Evolutionary conservation across 495 filamentous ascomycete genomes (phyloP), one percentile per base, ranked within the genome.

Genomic region (Aspergillus conjunctus): DNA sequence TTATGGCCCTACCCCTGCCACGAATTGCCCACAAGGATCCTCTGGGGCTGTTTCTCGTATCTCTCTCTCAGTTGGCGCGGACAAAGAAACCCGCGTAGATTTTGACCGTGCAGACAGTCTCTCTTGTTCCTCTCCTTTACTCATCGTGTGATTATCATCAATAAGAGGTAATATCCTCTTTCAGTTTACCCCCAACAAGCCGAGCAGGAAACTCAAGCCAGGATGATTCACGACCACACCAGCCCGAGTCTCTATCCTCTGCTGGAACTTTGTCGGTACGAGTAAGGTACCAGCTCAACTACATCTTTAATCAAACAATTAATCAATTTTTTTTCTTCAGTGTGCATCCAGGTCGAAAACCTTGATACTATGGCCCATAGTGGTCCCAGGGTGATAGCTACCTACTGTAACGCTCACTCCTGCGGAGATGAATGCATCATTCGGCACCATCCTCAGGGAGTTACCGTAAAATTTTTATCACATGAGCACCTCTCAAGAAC

Each of bases 401-500:
- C n/a, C 9, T 11, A 32, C 26, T 32, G 22, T 32, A 51, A 30
- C 21, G 21, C 26, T 17, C 4, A 22, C 20, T 17, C 7, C 21
- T 22, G 44, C 44, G n/a, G 18, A 48, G 44, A 48, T 48, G 44
- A 48, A 11, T 6, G n/a, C n/a, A 21, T 11, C 44, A 18, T 14
- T 22, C 6, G 18, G n/a, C 44, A 26, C 5, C 2, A 26, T 2
- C 26, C 2, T 26, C 26, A 2, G 26, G 26, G 26, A 26, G 5
- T 5, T 26, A 26, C 26, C 18, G 20, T 46, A 17, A 18, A 48
- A 21, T 1, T 48, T 1, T 31, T 32, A 51, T 51, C 49, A 51
- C 49, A 51, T 51, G 49, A 32, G 30, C 49, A 51, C 49, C n/a
- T 51, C 26, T 26, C 49, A 20, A 31, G 21, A 32, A 43, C 18